Conservation (phyloP, 768 basidiomycete genomes). For the Hypsizygus marmoreus region DNA sequence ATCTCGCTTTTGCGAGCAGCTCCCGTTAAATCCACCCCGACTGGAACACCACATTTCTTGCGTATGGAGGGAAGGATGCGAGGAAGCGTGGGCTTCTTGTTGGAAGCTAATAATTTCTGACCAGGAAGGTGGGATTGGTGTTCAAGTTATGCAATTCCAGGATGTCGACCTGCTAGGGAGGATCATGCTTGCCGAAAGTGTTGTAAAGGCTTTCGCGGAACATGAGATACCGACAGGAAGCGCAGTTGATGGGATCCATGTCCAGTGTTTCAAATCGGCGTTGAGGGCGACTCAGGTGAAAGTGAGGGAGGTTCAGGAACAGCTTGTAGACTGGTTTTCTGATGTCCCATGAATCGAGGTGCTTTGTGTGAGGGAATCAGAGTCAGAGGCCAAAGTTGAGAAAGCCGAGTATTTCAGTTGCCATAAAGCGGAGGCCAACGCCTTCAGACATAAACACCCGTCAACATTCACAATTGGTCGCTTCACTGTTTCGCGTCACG, state of each 20-base stretch:
- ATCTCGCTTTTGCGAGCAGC: conserved; percentile 43
- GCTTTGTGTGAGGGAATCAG: no score
- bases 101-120: conserved; percentile 47
- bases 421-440: no score
- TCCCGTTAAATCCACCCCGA: conserved; percentile 42
- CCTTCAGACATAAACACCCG: no score
- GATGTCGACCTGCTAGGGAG: conserved; percentile 46
- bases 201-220: conserved; percentile 46
- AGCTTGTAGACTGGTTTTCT: conserved; percentile 47
- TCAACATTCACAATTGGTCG: no score
- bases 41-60: conserved; percentile 46
- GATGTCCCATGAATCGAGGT: conserved; percentile 32
- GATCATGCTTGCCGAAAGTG: conserved; percentile 49
- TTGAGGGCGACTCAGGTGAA: conserved; percentile 42
- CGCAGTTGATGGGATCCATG: conserved; percentile 40
- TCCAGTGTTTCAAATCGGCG: conserved; percentile 45
- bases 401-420: no score
- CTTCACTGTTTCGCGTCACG: no score
- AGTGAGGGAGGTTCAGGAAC: conserved; percentile 48
- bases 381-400: no score
- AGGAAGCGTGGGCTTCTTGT: conserved; percentile 43
- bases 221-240: conserved; percentile 42
- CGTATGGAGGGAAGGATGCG: conserved; percentile 40
- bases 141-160: conserved; percentile 40
- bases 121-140: conserved; percentile 24